Base-by-base conservation (phyloP, 1,284 basidiomycete genomes). In the Fomitopsis betulina region DNA sequence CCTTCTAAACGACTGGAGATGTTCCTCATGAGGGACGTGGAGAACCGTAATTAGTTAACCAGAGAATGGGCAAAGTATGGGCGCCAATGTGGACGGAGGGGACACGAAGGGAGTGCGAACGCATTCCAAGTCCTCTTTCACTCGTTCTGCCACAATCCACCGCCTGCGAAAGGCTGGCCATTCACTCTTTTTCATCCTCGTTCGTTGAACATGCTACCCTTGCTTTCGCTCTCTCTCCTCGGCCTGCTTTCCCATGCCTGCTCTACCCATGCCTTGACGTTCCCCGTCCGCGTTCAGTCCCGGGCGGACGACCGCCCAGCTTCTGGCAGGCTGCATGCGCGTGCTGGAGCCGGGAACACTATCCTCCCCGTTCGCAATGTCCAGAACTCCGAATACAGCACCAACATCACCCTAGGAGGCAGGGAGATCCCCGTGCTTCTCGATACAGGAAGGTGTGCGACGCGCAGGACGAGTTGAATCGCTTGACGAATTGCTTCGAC, bases 291-390 rank as follows among this genome's bases (percentile, higher is more conserved):
- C 54, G 72, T 81, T 58, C 75, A 67, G 55, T 62, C 60, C 25
- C 17, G 42, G 51, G 25, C 58, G 54, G 55, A 64, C 61, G 58
- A 60, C 62, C 37, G 60, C 60, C 37, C 49, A 38, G 40, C 60
- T 23, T 47, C 61, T 58, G 56, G 60, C 60, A 39, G 52, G 54
- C 53, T 64, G 43, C 13, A 53, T 30, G 30, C 60, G 58, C 59
- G 60, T 59, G 53, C 70, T 63, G 55, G 62, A 60, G 64, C 53
- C 40, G 60, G 66, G 30, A 35, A 51, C 32, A 64, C 73, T 19
- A 58, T 82, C 6, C 62, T 66, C 13, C 70, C 79, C 23, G 71
- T 88, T 27, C 69, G 71, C 27, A 88, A 89, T 70, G 84, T 80
- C 7, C 81, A 81, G 19, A 76, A 77, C 62, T 69, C 73, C 10